Percentiles rank a stretch among this genome's conserved stretches.
Evolutionary conservation across 768 basidiomycete species (phyloP).

Genomic region (Tylopilus sp.): DNA sequence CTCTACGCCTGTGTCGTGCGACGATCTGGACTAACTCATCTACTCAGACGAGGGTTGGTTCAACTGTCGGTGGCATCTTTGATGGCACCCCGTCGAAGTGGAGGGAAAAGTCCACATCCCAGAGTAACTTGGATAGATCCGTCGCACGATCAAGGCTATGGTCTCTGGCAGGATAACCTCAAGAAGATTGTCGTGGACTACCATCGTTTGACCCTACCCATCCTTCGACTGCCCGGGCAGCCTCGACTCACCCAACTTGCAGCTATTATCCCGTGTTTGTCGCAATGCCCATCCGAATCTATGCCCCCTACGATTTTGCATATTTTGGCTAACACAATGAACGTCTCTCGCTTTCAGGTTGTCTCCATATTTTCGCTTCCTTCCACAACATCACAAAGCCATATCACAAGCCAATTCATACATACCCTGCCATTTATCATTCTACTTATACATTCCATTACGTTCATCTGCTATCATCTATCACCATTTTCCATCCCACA

Average conservation of each 20-base stretch:
- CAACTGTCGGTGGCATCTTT: conserved; percentile 28
- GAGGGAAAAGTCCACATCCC: conserved; percentile 64
- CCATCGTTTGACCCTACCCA: conserved; percentile 19
- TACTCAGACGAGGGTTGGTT: conserved; percentile 30
- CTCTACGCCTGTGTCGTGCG: conserved; percentile 46
- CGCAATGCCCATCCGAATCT: conserved; percentile 13
- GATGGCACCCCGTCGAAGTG: conserved; percentile 58
- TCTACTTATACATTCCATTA: conserved; percentile 24
- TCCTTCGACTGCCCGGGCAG: not conserved
- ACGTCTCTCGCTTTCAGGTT: conserved; percentile 14
- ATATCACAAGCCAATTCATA: no score
- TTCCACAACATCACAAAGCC: conserved; percentile 1
- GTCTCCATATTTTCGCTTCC: conserved; percentile 25
- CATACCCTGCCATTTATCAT: conserved; percentile 12
- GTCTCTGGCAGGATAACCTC: conserved; percentile 60
- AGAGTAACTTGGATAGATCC: conserved; percentile 60
- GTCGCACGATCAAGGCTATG: conserved; percentile 74
- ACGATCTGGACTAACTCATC: conserved; percentile 69
- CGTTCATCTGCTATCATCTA: conserved; percentile 20
- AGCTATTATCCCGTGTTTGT: conserved; percentile 7
- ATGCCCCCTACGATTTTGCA: conserved; percentile 15
- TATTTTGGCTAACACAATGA: not conserved
- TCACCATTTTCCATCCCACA: no score
- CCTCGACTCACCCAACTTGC: no score
- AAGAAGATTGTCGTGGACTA: conserved; percentile 45